These are phyloP conservation scores for Nigrograna mackinnonii DNA, from an alignment of 2,329 filamentous ascomycete genomes.

Conservation along the genomic window DNA sequence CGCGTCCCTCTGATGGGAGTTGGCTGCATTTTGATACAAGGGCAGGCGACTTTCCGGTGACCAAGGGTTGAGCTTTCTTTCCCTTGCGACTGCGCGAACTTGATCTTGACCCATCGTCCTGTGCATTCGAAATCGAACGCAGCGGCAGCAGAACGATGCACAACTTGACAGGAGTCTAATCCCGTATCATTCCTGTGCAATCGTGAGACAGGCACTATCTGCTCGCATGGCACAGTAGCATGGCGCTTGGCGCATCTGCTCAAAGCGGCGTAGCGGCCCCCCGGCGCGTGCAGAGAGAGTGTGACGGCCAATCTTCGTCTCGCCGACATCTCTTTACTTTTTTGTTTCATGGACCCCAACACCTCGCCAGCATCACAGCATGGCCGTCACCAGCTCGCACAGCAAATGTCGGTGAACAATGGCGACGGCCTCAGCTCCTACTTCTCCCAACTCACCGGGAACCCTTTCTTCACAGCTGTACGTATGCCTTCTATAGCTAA, in stretches of 20 bases:
- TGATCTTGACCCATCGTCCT: too few species aligned
- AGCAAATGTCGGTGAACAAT: conserved; percentile 32
- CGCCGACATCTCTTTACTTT: conserved; percentile 1
- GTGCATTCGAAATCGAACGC: too few species aligned
- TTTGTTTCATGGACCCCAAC: conserved; percentile 40
- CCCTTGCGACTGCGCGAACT: too few species aligned
- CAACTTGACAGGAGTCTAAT: too few species aligned
- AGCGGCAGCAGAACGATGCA: too few species aligned
- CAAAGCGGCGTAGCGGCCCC: conserved; percentile 9
- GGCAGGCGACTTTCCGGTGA: too few species aligned
- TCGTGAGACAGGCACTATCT: too few species aligned
- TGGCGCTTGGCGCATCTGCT: conserved; percentile 7
- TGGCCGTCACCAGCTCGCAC: conserved; percentile 38
- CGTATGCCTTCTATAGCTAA: conserved; percentile 49
- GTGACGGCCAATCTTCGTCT: conserved; percentile 1
- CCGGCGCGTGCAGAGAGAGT: conserved; percentile 9
- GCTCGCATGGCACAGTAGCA: too few species aligned
- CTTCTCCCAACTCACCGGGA: conserved; percentile 50
- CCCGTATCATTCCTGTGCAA: too few species aligned
- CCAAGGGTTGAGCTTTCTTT: too few species aligned
- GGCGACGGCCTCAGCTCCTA: conserved; percentile 42
- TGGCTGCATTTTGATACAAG: too few species aligned
- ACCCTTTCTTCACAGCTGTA: conserved; percentile 60
- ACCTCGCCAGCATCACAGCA: conserved; percentile 30
- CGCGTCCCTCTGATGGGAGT: too few species aligned